phyloP scores from a whole-genome alignment of 805 yeast species.

The Saccharomyces mikatae region DNA sequence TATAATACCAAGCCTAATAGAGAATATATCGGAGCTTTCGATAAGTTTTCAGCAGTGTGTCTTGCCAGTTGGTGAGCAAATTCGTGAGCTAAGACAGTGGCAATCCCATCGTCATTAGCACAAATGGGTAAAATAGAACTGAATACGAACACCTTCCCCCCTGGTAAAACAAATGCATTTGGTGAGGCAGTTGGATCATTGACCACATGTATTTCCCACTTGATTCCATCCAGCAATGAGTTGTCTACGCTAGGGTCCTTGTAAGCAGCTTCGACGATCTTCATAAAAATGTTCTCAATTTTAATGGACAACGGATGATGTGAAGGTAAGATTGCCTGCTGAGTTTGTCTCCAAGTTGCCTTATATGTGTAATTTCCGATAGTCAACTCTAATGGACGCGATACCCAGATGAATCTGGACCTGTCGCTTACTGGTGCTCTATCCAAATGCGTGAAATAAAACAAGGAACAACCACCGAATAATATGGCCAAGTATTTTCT shows the following conservation, averaged over 20 bases:
- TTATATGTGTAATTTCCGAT: slow-evolving; percentile 60
- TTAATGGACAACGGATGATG: slow-evolving; percentile 49
- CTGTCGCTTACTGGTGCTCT: slow-evolving; percentile 78
- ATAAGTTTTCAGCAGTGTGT: slow-evolving; percentile 77
- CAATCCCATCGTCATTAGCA: slow-evolving; percentile 78
- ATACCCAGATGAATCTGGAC: slow-evolving; percentile 61
- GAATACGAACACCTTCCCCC: slow-evolving; percentile 91
- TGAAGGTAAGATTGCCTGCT: slow-evolving; percentile 48
- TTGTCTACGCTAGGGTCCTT: slow-evolving; percentile 33
- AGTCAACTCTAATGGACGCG: slow-evolving; percentile 51
- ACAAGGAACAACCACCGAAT: slow-evolving; percentile 30
- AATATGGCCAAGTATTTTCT: slow-evolving; percentile 30
- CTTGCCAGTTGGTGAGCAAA: slow-evolving; percentile 90
- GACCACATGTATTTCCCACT: slow-evolving; percentile 78
- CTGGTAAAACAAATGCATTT: slow-evolving; percentile 92
- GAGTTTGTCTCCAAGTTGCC: slow-evolving; percentile 50
- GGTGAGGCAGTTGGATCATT: slow-evolving; percentile 71
- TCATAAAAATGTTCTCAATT: slow-evolving; percentile 55
- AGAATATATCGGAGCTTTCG: slow-evolving; percentile 66
- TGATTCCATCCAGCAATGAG: slow-evolving; percentile 23
- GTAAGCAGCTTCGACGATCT: slow-evolving; percentile 53
- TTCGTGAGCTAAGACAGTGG: slow-evolving; percentile 92
- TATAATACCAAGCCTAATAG: slow-evolving; percentile 45
- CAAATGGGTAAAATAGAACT: slow-evolving; percentile 71
- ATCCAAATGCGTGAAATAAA: slow-evolving; percentile 51